Conservation (phyloP, 2,329 filamentous ascomycete species). For the Epichloe aotearoae region DNA sequence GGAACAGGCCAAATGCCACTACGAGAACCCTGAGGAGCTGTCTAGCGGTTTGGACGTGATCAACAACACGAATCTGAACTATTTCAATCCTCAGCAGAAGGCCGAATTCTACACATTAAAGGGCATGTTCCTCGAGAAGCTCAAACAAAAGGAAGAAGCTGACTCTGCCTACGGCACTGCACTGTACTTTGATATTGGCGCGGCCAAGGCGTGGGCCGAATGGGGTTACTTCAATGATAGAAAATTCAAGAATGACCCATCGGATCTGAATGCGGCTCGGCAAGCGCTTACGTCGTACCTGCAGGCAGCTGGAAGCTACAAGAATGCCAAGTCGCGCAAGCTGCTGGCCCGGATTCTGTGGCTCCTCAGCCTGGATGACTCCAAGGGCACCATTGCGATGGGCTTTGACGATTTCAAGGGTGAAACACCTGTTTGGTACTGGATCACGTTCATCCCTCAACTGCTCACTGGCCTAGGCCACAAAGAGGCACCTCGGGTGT, state of each 20-base stretch:
- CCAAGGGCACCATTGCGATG: slow-evolving; percentile 66
- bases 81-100: slow-evolving; percentile 92
- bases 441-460: slow-evolving; percentile 98
- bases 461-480: slow-evolving; percentile 82
- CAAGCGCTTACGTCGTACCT: slow-evolving; percentile 93
- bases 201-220: slow-evolving; percentile 96
- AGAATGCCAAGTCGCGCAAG: slow-evolving; percentile 92
- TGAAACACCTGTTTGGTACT: slow-evolving; percentile 97
- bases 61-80: slow-evolving; percentile 98
- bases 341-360: slow-evolving; percentile 86
- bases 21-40: slow-evolving; percentile 87
- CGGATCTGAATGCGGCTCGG: slow-evolving; percentile 68
- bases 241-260: slow-evolving; percentile 83
- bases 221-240: slow-evolving; percentile 98
- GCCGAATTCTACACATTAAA: slow-evolving; percentile 98
- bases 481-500: slow-evolving; percentile 78
- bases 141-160: slow-evolving; percentile 80
- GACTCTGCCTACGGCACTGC: slow-evolving; percentile 92
- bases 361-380: slow-evolving; percentile 86
- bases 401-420: slow-evolving; percentile 96
- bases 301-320: slow-evolving; percentile 91
- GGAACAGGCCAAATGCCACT: slow-evolving; percentile 98
- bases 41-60: slow-evolving; percentile 93
- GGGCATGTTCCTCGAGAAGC: slow-evolving; percentile 96
- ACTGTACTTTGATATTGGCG: slow-evolving; percentile 86